Evolutionary conservation across 371 early-diverging fungal genomes (phyloP), one percentile per base, ranked within the genome.

Genomic region (Zancudomyces culisetae): DNA sequence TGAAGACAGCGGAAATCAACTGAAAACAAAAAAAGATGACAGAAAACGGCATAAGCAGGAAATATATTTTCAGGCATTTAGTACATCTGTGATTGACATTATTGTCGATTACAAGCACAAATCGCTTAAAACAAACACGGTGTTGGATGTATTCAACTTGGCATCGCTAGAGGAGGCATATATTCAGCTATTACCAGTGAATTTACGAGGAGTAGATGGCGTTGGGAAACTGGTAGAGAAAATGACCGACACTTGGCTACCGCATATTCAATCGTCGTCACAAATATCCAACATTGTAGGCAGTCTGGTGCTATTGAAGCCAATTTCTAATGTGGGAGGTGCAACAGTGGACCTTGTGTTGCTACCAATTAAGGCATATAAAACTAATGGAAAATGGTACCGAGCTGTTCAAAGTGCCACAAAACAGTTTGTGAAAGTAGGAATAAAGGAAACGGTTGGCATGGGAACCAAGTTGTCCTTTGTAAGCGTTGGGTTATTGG

Each of bases 71-170:
- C 76, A 64, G 70, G 75, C 42, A 27, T 59, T 55, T 51, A 68
- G 54, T 49, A 71, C 95, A 22, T 63, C 76, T 3, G 84, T 88
- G 1, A 76, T 94, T 40, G 68, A 71, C 3, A 56, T 94, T 52
- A 89, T 85, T 55, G 72, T 97, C 42, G 98, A 97, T 65, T 97
- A 95, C 70, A 95, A 96, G 62, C 92, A 96, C 18, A 47, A 47
- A 27, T n/a, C 3, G 18, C 35, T 10, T 15, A 35, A 35, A 35
- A 13, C 48, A 12, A 43, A 43, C 24, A 8, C 6, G 10, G 54
- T 85, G 20, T 70, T 81, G 1, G 95, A 96, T 63, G 71, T 97
- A 24, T 70, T 94, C 54, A 97, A 97, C 56, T 74, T 97, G 26
- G 83, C 94, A 66, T 86, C 79, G 28, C 63, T 97, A 45, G 93